Percentiles rank a stretch among this genome's conserved stretches.
These are phyloP conservation scores for Fraxinus velutina DNA, from an alignment of 305 asterid genomes.

Conservation along the genomic window DNA sequence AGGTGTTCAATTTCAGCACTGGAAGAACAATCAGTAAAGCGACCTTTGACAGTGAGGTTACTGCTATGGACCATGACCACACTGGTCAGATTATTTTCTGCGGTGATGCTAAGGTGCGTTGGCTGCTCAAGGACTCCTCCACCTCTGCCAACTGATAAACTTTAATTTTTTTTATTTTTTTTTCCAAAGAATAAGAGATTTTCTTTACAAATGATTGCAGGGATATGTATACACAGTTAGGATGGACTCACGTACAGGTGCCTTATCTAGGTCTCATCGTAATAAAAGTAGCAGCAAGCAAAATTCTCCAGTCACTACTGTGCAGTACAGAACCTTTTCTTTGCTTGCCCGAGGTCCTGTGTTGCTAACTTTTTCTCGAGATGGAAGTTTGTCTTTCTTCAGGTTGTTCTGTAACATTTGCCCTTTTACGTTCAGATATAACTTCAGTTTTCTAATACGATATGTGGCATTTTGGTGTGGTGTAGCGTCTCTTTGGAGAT, in stretches of 20 bases:
- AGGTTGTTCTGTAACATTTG: constrained; percentile 44
- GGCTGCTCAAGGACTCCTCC: background rate
- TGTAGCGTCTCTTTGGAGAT: constrained; percentile 74
- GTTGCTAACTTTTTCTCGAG: constrained; percentile 68
- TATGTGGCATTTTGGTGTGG: constrained; percentile 11
- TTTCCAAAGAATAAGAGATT: background rate
- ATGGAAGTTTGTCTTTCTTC: constrained; percentile 89
- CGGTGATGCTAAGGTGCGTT: constrained; percentile 79
- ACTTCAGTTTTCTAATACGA: constrained; percentile 13
- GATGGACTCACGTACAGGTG: constrained; percentile 73
- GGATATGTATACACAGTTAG: constrained; percentile 75
- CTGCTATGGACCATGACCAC: constrained; percentile 97
- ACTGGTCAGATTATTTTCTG: constrained; percentile 91
- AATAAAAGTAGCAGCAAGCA: constrained; percentile 60
- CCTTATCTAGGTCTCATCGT: constrained; percentile 74
- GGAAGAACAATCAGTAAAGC: constrained; percentile 75
- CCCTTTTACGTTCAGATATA: constrained; percentile 7
- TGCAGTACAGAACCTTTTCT: constrained; percentile 85
- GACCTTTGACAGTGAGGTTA: constrained; percentile 66
- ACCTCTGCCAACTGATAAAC: constrained; percentile 4
- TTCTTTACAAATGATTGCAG: constrained; percentile 42
- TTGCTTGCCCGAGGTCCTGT: constrained; percentile 90
- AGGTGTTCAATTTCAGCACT: constrained; percentile 95
- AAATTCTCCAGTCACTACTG: constrained; percentile 76
- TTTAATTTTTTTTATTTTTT: background rate